These are phyloP conservation scores for Cantharellus anzutake DNA, from an alignment of 768 basidiomycete species.

Conservation along the genomic window DNA sequence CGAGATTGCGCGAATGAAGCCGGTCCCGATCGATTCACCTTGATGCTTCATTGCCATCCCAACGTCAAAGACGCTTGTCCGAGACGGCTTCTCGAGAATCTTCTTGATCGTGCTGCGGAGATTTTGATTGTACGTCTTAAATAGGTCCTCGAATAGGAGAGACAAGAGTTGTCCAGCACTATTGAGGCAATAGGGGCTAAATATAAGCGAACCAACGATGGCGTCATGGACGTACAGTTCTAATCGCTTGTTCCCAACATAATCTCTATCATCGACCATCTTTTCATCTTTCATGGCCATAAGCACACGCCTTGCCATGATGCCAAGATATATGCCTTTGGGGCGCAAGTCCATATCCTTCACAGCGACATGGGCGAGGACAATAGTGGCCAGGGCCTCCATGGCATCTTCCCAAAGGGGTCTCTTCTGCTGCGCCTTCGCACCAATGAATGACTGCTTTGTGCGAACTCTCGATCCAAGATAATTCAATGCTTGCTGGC, in stretches of 20 bases:
- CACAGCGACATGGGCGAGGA: constrained; percentile 91
- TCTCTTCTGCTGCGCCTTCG: constrained; percentile 31
- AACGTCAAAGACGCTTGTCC: constrained; percentile 88
- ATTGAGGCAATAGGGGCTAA: neutral
- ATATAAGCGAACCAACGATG: neutral
- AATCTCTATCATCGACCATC: constrained; percentile 96
- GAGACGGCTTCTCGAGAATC: constrained; percentile 86
- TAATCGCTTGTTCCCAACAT: constrained; percentile 96
- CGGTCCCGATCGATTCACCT: constrained; percentile 89
- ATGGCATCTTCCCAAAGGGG: constrained; percentile 89
- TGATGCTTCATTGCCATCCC: constrained; percentile 89
- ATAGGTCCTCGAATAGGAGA: constrained; percentile 90
- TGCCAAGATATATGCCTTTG: constrained; percentile 93
- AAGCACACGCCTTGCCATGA: constrained; percentile 89
- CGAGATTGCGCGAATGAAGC: constrained; percentile 92
- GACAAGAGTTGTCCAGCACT: constrained; percentile 94
- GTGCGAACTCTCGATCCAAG: constrained; percentile 87
- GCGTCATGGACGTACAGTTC: constrained; percentile 56
- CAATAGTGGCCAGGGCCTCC: constrained; percentile 92
- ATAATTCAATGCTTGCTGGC: constrained; percentile 86
- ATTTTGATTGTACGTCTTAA: constrained; percentile 95
- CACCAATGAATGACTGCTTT: constrained; percentile 42
- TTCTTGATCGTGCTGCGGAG: constrained; percentile 93
- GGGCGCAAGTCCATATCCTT: constrained; percentile 72
- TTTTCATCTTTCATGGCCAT: constrained; percentile 95